Evolutionary conservation across 2,329 filamentous ascomycete genomes (phyloP), one percentile per base, ranked within the genome.

Genomic region (Geosmithia morbida): DNA sequence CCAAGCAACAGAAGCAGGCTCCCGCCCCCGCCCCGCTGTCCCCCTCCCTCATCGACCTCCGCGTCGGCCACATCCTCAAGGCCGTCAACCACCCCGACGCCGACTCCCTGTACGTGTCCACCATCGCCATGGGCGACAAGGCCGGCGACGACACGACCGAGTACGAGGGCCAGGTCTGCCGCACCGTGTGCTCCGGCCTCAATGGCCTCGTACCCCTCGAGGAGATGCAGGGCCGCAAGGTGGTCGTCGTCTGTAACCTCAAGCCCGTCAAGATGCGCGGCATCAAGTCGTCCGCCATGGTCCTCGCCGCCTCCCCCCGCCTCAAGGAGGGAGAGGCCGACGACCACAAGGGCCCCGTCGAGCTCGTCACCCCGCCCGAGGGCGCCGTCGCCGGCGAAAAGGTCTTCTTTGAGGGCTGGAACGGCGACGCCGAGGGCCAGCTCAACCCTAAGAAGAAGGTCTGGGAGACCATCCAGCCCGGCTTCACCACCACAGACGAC

Each of bases 381-480:
- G 87, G 77, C 41, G 75, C 86, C 42, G 79, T 82, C 60, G 87
- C 89, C 6, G 92, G 92, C 49, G 87, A 95, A 61, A 74, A 86
- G 14, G 85, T 97, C 46, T 89, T 75, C 74, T 98, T 98, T 61
- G 86, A 97, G 62, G 92, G 92, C 44, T 98, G 87, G 82, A 75
- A 87, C 64, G 89, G 87, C 50, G 85, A 94, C 72, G 88, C 92
- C 0, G 92, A 98, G 75, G 83, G 83, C 52, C 79, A 90, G 46
- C 75, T 98, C 49, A 98, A 97, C 75, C 92, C 92, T 49, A 98
- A 98, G 83, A 98, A 97, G 81, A 97, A 97, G 81, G 72, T 97
- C 51, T 97, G 90, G 89, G 92, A 98, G 74, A 87, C 77, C 10
- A 87, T 95, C 68, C 90, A 97, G 74, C 88, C 89, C 1, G 92